Conservation (phyloP, 192 early-diverging fungal genomes). For the Coemansia sp. region DNA sequence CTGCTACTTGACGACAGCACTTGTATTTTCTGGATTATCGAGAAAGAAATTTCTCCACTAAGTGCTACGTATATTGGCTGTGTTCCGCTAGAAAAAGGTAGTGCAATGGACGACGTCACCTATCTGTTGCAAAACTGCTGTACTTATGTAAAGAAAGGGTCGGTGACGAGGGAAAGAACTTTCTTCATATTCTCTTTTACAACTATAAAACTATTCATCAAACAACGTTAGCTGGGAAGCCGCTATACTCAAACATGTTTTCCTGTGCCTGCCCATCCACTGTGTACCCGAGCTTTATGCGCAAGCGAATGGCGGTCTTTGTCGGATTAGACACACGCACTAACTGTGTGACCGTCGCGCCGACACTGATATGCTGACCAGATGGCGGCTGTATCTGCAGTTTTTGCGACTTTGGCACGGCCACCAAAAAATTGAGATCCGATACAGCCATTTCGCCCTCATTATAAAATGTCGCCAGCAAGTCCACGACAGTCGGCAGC, state of each 20-base stretch:
- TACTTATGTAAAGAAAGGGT: too few species aligned
- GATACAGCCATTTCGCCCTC: conserved; percentile 58
- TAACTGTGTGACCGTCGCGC: conserved; percentile 69
- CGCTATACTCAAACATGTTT: conserved; percentile 43
- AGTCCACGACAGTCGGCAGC: conserved; percentile 62
- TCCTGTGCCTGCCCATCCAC: conserved; percentile 31
- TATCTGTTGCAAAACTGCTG: too few species aligned
- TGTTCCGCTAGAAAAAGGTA: too few species aligned
- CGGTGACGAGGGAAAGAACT: too few species aligned
- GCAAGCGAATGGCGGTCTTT: conserved; percentile 56
- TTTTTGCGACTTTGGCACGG: conserved; percentile 91
- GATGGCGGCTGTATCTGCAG: conserved; percentile 84
- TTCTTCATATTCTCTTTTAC: too few species aligned
- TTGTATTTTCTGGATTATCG: too few species aligned
- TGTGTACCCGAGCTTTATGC: conserved; percentile 50
- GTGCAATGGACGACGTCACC: too few species aligned
- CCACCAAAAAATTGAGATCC: conserved; percentile 83
- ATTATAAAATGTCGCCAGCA: conserved; percentile 74
- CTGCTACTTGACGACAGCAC: too few species aligned
- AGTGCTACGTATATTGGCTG: too few species aligned
- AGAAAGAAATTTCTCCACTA: too few species aligned
- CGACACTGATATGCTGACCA: conserved; percentile 62
- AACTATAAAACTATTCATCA: conserved; percentile 1
- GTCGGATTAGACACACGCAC: conserved; percentile 88
- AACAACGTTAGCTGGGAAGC: conserved; percentile 38